Conservation (phyloP, 225 moss, liverwort and hornwort genomes). For the Climacium dendroides region DNA sequence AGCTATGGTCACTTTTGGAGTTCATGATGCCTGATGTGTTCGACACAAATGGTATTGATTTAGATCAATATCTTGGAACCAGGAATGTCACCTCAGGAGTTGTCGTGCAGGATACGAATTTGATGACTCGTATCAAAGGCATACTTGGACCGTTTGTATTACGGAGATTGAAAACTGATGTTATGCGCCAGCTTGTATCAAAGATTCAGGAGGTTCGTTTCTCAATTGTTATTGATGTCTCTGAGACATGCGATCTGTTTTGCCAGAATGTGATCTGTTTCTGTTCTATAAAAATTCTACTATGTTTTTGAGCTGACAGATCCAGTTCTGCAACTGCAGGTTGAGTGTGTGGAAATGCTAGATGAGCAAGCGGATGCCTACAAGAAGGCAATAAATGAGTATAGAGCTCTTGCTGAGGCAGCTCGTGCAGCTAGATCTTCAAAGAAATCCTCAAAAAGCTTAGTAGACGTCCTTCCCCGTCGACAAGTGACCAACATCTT, state of each 20-base stretch:
- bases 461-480: constrained; percentile 50
- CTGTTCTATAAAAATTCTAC: background rate
- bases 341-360: constrained; percentile 71
- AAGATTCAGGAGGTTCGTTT: constrained; percentile 66
- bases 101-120: constrained; percentile 58
- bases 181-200: constrained; percentile 95
- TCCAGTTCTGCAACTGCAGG: constrained; percentile 20
- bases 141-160: constrained; percentile 90
- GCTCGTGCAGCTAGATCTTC: constrained; percentile 51
- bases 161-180: constrained; percentile 83
- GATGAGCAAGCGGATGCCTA: constrained; percentile 64
- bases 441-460: constrained; percentile 14
- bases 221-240: background rate
- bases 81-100: constrained; percentile 56
- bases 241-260: background rate
- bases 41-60: constrained; percentile 69
- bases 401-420: constrained; percentile 63
- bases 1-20: constrained; percentile 91
- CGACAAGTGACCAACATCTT: constrained; percentile 94
- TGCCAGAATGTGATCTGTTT: background rate
- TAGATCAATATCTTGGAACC: constrained; percentile 76
- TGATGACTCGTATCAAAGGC: constrained; percentile 86
- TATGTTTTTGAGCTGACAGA: background rate
- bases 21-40: constrained; percentile 94
- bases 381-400: constrained; percentile 69